Conservation (phyloP, 2,329 filamentous ascomycete species). For the Phialophora verrucosa region DNA sequence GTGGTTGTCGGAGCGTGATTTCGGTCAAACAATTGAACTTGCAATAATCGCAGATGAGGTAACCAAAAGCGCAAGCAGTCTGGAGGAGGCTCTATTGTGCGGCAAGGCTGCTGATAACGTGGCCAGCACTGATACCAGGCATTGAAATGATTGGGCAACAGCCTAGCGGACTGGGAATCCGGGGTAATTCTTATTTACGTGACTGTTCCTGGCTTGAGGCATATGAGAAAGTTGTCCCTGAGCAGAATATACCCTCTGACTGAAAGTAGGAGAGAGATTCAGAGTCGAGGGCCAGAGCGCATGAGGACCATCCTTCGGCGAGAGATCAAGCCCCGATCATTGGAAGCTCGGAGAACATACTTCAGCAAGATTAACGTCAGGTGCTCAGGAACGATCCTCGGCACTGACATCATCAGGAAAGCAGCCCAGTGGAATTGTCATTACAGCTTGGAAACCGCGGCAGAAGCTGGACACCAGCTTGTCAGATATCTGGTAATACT, state of each 20-base stretch:
- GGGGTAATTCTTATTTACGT: constrained; percentile 19
- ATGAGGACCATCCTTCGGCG: background rate
- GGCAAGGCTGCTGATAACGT: constrained; percentile 15
- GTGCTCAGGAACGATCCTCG: constrained; percentile 13
- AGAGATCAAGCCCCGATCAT: background rate
- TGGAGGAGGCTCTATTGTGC: background rate
- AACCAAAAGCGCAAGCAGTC: background rate
- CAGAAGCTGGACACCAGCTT: background rate
- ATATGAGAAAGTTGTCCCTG: background rate
- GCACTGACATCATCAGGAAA: constrained; percentile 31
- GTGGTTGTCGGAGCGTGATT: background rate
- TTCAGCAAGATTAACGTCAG: constrained; percentile 22
- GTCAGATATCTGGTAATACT: background rate
- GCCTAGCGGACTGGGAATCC: constrained; percentile 24
- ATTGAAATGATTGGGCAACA: constrained; percentile 24
- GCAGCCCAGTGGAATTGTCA: constrained; percentile 7
- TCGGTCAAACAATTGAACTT: background rate
- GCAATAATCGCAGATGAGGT: background rate
- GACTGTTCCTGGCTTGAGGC: constrained; percentile 8
- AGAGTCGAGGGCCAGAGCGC: background rate
- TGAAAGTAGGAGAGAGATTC: background rate
- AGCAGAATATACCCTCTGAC: background rate
- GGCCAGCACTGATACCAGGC: constrained; percentile 8
- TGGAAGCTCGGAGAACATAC: constrained; percentile 14
- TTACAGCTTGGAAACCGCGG: constrained; percentile 16